These are phyloP conservation scores for Solanum raphanifolium DNA, from an alignment of 257 asterid species.

Conservation along the genomic window DNA sequence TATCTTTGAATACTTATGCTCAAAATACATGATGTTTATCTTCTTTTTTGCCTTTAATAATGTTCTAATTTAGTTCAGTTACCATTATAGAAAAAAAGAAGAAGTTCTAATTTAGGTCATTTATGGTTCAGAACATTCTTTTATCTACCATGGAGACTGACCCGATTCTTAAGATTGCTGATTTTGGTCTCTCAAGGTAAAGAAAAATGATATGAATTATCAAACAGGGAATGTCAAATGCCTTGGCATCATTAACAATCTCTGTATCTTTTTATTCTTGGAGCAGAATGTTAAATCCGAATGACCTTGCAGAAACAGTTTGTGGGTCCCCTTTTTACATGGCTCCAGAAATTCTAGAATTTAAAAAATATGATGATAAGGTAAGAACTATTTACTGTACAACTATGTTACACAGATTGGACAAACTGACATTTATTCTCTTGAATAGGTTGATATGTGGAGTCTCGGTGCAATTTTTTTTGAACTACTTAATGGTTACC, in stretches of 20 bases:
- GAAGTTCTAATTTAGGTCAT: neutral
- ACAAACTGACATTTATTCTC: neutral
- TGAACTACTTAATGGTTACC: conserved; percentile 50
- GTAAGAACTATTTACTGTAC: conserved; percentile 6
- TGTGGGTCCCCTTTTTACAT: conserved; percentile 50
- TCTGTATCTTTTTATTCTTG: neutral
- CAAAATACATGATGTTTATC: neutral
- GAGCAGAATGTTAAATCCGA: conserved; percentile 29
- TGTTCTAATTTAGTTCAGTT: neutral
- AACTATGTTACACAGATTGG: neutral
- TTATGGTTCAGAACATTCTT: conserved; percentile 34
- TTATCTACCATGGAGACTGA: conserved; percentile 21
- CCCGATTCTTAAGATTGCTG: conserved; percentile 43
- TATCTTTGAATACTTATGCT: neutral
- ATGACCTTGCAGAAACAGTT: conserved; percentile 28
- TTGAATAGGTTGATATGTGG: conserved; percentile 49
- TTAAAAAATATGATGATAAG: conserved; percentile 39
- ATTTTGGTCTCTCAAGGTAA: conserved; percentile 57
- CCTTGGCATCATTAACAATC: neutral
- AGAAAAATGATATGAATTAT: neutral
- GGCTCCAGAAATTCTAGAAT: conserved; percentile 54
- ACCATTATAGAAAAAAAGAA: neutral
- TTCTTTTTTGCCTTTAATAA: neutral
- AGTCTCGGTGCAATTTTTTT: conserved; percentile 46
- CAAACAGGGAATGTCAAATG: neutral